Evolutionary conservation across 352 stramenopile species (phyloP), one percentile per base, ranked within the genome.

Genomic region (Elongisporangium undulatum): DNA sequence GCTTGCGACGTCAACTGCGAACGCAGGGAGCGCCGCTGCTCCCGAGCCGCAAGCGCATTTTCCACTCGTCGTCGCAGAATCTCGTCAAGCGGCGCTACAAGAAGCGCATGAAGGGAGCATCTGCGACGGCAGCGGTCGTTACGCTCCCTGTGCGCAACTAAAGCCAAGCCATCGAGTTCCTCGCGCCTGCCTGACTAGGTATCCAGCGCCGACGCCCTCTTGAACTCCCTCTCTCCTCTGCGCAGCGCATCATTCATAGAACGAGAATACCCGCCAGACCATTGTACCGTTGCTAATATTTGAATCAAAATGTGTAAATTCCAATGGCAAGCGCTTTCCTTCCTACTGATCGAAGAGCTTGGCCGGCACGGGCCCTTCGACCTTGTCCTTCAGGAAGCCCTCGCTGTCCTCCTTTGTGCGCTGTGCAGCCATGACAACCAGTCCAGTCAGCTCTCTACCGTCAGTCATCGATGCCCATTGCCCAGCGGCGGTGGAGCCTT

Each of bases 371-470:
- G 84, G 84, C n/a, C 84, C 82, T 67, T 94, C 84, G 39, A 88
- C 79, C 54, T 87, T 85, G 69, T 94, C 80, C 59, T 90, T 90
- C 8, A 94, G 68, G 63, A 92, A 90, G 16, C 29, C 61, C 64
- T 94, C 84, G 62, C 84, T 94, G 68, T 89, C 83, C 41, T 90
- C 76, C 55, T 94, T 94, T 17, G 82, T 82, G 50, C 80, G 72
- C 84, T 94, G 49, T 51, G 58, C 12, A 49, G 8, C 21, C n/a
- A 55, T 7, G n/a, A n/a, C n/a, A n/a, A n/a, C n/a, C n/a, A n/a
- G 24, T 51, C 53, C 56, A 59, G 20, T 12, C 49, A 58, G 45
- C 41, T 49, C 53, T 56, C 50, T 2, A n/a, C n/a, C n/a, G n/a
- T n/a, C n/a, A n/a, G n/a, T n/a, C n/a, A n/a, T n/a, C n/a, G n/a